Evolutionary conservation across 371 early-diverging fungal species (phyloP).

Genomic region (Syncephalastrum monosporum): DNA sequence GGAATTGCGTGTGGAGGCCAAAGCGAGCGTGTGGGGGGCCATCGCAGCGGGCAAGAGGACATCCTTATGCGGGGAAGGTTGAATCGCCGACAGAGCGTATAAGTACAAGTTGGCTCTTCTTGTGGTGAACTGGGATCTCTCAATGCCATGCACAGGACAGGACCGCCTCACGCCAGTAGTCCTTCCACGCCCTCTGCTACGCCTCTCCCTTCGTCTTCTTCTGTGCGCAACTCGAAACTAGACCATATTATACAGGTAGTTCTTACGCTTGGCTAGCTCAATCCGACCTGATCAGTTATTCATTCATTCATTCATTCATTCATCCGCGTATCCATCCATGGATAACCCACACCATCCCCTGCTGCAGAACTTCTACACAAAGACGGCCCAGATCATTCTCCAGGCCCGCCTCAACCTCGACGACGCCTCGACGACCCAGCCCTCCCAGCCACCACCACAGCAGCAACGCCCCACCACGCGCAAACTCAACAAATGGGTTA

Average conservation of each 20-base stretch:
- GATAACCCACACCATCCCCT: neutral
- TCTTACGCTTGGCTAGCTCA: too few species aligned
- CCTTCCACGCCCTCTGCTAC: slow-evolving; percentile 3
- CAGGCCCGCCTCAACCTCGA: slow-evolving; percentile 31
- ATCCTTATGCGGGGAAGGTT: too few species aligned
- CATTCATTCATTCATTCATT: neutral
- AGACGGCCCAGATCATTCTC: slow-evolving; percentile 51
- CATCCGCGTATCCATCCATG: neutral
- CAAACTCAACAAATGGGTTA: slow-evolving; percentile 30
- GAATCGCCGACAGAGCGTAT: too few species aligned
- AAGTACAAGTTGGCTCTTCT: too few species aligned
- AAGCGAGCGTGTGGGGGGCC: too few species aligned
- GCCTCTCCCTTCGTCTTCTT: slow-evolving; percentile 8
- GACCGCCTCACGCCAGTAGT: too few species aligned
- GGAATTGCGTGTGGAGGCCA: too few species aligned
- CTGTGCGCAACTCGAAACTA: slow-evolving; percentile 23
- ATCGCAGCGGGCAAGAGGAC: too few species aligned
- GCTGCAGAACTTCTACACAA: slow-evolving; percentile 43
- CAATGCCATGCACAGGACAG: too few species aligned
- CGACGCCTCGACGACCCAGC: neutral
- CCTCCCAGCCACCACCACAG: slow-evolving; percentile 10
- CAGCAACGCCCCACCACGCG: neutral
- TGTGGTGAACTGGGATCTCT: too few species aligned
- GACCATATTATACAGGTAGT: slow-evolving; percentile 30
- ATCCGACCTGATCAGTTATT: too few species aligned